These are phyloP conservation scores for Liriodendron chinense DNA, from an alignment of 164 flowering plant genomes.

Conservation along the genomic window DNA sequence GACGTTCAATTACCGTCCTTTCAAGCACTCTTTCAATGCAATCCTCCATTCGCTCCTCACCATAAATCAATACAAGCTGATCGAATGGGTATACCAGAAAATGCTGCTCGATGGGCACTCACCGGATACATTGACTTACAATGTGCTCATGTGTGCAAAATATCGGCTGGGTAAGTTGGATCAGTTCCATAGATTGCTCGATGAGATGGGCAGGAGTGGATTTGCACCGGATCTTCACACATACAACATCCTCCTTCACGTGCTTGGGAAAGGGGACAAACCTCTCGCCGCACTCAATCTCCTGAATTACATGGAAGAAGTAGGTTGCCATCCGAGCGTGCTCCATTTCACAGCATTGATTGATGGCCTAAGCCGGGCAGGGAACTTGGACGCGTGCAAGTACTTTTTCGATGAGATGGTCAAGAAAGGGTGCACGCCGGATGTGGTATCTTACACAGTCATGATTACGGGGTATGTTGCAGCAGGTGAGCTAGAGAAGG, in stretches of 20 bases:
- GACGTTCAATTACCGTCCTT: conserved; percentile 71
- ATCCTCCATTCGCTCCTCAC: conserved; percentile 62
- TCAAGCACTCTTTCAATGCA: conserved; percentile 75
- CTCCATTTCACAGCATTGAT: conserved; percentile 88
- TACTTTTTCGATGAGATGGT: conserved; percentile 76
- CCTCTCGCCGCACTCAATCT: conserved; percentile 71
- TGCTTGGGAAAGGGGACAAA: conserved; percentile 71
- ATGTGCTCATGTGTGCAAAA: conserved; percentile 62
- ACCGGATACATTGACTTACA: conserved; percentile 76
- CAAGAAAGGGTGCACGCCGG: conserved; percentile 61
- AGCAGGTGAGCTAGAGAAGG: conserved; percentile 67
- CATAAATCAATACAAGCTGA: conserved; percentile 55
- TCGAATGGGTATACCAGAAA: conserved; percentile 85
- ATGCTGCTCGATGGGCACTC: conserved; percentile 58
- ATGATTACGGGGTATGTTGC: conserved; percentile 72
- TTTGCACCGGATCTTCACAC: conserved; percentile 79
- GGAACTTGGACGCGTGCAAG: conserved; percentile 75
- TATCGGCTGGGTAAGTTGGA: conserved; percentile 68
- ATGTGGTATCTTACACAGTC: conserved; percentile 89
- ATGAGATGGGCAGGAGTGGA: conserved; percentile 65
- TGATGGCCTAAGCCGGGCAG: conserved; percentile 88
- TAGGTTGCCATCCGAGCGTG: conserved; percentile 58
- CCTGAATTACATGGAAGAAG: conserved; percentile 74
- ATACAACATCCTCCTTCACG: conserved; percentile 71
- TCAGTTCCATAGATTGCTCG: conserved; percentile 60